Conservation (phyloP, 805 yeast genomes). For the Babjeviella inositovora region DNA sequence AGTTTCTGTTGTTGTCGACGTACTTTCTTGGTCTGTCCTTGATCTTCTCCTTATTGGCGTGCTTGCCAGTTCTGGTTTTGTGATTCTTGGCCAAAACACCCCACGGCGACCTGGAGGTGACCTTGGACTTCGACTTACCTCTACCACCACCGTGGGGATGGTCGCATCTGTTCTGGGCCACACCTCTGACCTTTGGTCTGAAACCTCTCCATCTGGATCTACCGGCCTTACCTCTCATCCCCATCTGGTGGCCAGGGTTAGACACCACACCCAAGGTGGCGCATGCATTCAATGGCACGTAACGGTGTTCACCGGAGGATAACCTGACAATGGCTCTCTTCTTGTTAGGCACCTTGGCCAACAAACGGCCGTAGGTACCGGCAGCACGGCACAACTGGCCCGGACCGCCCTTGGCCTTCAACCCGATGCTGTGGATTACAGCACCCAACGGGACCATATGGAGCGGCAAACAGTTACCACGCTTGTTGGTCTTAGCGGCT, state of each 20-base stretch:
- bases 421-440: slow-evolving; percentile 75
- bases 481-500: slow-evolving; percentile 72
- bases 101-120: slow-evolving; percentile 91
- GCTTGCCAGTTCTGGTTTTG: slow-evolving; percentile 86
- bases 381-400: slow-evolving; percentile 90
- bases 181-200: slow-evolving; percentile 94
- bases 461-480: slow-evolving; percentile 90
- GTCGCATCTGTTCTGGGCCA: slow-evolving; percentile 93
- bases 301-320: slow-evolving; percentile 89
- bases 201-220: slow-evolving; percentile 83
- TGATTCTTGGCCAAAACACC: slow-evolving; percentile 85
- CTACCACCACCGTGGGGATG: slow-evolving; percentile 99
- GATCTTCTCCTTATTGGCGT: slow-evolving; percentile 70
- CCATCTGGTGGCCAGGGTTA: slow-evolving; percentile 82
- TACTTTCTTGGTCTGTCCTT: slow-evolving; percentile 89
- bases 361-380: slow-evolving; percentile 82
- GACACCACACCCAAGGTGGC: slow-evolving; percentile 92
- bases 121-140: slow-evolving; percentile 96
- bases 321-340: slow-evolving; percentile 65
- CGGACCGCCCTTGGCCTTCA: slow-evolving; percentile 49
- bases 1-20: too few species aligned
- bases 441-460: slow-evolving; percentile 92
- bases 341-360: slow-evolving; percentile 60
- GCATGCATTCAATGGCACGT: slow-evolving; percentile 70
- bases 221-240: slow-evolving; percentile 92